phyloP scores from a whole-genome alignment of 768 basidiomycete species.

The Boletus vermiculosoides region DNA sequence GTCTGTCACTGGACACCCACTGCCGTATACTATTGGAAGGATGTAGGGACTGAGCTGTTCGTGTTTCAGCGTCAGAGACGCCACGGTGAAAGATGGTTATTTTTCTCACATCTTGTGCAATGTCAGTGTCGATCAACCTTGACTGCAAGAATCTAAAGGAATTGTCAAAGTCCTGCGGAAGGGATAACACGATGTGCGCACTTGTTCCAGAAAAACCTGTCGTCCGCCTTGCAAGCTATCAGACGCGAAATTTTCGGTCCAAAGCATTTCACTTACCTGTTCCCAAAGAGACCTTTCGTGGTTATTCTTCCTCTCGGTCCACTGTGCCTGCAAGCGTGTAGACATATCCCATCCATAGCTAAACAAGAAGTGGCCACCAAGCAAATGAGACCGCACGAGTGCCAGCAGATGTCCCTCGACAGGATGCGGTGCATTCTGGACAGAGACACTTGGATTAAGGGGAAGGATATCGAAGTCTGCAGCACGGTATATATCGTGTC shows the following conservation, averaged over 20 bases:
- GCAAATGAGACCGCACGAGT: slow-evolving; percentile 82
- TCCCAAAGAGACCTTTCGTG: slow-evolving; percentile 68
- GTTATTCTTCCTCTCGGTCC: slow-evolving; percentile 52
- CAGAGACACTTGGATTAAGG: slow-evolving; percentile 67
- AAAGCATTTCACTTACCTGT: slow-evolving; percentile 48
- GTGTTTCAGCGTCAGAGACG: slow-evolving; percentile 9
- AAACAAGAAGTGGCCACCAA: slow-evolving; percentile 80
- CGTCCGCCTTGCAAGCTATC: slow-evolving; percentile 68
- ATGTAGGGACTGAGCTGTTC: slow-evolving; percentile 82
- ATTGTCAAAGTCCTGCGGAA: slow-evolving; percentile 5
- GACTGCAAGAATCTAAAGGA: slow-evolving; percentile 50
- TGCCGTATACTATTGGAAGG: slow-evolving; percentile 91
- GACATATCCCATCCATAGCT: slow-evolving; percentile 92
- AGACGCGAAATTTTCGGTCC: slow-evolving; percentile 1
- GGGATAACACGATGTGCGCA: slow-evolving; percentile 1
- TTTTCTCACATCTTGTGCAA: slow-evolving; percentile 62
- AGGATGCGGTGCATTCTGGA: slow-evolving; percentile 70
- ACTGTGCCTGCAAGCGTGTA: slow-evolving; percentile 81
- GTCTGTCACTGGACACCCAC: slow-evolving; percentile 50
- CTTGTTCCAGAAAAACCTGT: slow-evolving; percentile 99
- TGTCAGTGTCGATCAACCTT: slow-evolving; percentile 56
- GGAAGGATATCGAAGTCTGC: slow-evolving; percentile 92
- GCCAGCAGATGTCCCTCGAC: slow-evolving; percentile 86
- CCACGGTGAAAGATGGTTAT: not conserved
- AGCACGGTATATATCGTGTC: slow-evolving; percentile 85